These are phyloP conservation scores for Penicillium alfredii DNA, from an alignment of 495 filamentous ascomycete species.

Conservation along the genomic window DNA sequence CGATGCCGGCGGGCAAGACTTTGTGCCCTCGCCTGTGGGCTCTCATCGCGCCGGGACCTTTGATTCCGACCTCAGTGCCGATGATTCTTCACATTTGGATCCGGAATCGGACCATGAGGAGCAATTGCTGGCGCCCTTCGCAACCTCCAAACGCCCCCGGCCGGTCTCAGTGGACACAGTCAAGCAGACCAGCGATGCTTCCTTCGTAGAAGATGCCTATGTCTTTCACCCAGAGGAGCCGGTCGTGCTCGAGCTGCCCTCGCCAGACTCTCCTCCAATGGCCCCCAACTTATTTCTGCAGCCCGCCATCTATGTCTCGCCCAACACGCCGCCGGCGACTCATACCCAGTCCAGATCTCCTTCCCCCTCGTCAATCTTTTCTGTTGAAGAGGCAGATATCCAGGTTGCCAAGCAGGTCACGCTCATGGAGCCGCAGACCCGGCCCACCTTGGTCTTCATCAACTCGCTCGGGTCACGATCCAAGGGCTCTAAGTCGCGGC, in stretches of 20 bases:
- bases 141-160: slow-evolving; percentile 22
- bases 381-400: slow-evolving; percentile 33
- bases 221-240: slow-evolving; percentile 36
- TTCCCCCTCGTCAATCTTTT: slow-evolving; percentile 30
- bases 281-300: slow-evolving; percentile 31
- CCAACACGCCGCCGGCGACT: slow-evolving; percentile 14
- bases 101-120: slow-evolving; percentile 24
- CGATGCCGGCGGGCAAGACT: slow-evolving; percentile 30
- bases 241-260: slow-evolving; percentile 36
- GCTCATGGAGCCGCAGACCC: slow-evolving; percentile 28
- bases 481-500: slow-evolving; percentile 11
- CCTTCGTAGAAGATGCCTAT: slow-evolving; percentile 30
- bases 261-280: slow-evolving; percentile 28
- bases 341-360: slow-evolving; percentile 20
- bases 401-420: slow-evolving; percentile 34
- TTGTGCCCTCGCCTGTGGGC: slow-evolving; percentile 30
- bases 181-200: slow-evolving; percentile 35
- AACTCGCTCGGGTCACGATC: slow-evolving; percentile 20
- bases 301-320: slow-evolving; percentile 30
- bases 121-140: slow-evolving; percentile 18
- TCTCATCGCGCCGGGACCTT: slow-evolving; percentile 21
- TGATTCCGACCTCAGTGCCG: slow-evolving; percentile 31
- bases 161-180: slow-evolving; percentile 39
- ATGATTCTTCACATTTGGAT: slow-evolving; percentile 24
- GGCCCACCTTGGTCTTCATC: slow-evolving; percentile 36